Conservation (phyloP, 73 alveolate species). For the Symbiodinium pilosum region DNA sequence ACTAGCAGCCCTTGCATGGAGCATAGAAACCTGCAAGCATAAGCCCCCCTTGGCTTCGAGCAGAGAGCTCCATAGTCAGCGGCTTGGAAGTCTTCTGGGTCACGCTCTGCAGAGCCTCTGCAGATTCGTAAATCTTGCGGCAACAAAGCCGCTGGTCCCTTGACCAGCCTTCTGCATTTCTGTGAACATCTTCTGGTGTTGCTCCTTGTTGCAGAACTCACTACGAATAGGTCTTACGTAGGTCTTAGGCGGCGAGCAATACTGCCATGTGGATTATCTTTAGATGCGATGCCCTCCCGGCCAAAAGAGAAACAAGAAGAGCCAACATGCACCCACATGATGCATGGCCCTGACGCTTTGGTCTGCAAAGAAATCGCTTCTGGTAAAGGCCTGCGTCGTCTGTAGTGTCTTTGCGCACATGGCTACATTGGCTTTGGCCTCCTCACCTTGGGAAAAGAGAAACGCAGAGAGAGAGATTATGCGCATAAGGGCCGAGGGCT, state of each 20-base stretch:
- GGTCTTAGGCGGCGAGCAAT: background rate
- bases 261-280: too few species aligned
- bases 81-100: constrained; percentile 57
- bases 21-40: too few species aligned
- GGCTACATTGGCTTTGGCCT: constrained; percentile 69
- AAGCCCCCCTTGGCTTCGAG: too few species aligned
- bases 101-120: constrained; percentile 39
- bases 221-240: background rate
- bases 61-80: constrained; percentile 85
- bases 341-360: background rate
- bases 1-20: too few species aligned
- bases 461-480: too few species aligned
- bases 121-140: too few species aligned
- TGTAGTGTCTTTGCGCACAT: constrained; percentile 89
- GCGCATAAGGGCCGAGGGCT: too few species aligned
- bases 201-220: constrained; percentile 37
- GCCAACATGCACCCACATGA: too few species aligned
- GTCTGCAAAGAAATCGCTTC: background rate
- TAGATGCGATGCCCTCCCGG: too few species aligned
- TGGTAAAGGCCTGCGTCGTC: constrained; percentile 50
- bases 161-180: constrained; percentile 63
- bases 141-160: too few species aligned
- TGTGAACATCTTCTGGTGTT: constrained; percentile 79
- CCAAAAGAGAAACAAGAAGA: too few species aligned
- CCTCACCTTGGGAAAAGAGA: constrained; percentile 12